A percentile compares a stretch with the other conserved stretches of the same genome.
Conservation (phyloP, 2,329 filamentous ascomycete genomes). For the Lecanicillium sp. region DNA sequence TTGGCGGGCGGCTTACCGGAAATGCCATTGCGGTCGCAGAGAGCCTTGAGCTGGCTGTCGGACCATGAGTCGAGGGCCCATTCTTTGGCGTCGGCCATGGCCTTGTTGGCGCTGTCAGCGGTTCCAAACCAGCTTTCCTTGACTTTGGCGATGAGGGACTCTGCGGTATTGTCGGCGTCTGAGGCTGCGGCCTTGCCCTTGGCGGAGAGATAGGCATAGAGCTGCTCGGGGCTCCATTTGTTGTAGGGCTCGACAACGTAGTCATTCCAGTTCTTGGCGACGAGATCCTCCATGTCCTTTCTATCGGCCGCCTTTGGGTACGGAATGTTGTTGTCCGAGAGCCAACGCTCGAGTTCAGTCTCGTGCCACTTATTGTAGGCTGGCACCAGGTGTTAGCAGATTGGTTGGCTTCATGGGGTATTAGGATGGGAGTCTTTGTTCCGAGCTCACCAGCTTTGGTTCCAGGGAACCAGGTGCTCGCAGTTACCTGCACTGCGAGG, state of each 20-base stretch:
- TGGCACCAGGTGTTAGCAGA: slow-evolving; percentile 27
- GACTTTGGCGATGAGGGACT: slow-evolving; percentile 61
- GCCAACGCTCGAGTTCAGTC: slow-evolving; percentile 94
- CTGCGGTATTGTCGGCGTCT: slow-evolving; percentile 58
- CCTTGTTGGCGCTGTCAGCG: slow-evolving; percentile 65
- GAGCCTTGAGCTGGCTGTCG: slow-evolving; percentile 87
- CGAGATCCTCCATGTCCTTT: slow-evolving; percentile 87
- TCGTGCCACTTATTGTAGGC: slow-evolving; percentile 99
- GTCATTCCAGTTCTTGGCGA: slow-evolving; percentile 82
- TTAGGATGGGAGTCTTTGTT: no score
- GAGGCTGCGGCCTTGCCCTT: slow-evolving; percentile 66
- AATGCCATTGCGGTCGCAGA: slow-evolving; percentile 82
- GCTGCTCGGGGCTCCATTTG: slow-evolving; percentile 64
- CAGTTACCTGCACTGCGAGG: slow-evolving; percentile 61
- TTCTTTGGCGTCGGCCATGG: slow-evolving; percentile 66
- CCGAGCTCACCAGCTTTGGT: slow-evolving; percentile 63
- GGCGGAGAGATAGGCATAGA: slow-evolving; percentile 58
- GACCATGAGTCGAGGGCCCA: slow-evolving; percentile 97
- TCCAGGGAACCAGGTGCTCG: slow-evolving; percentile 72
- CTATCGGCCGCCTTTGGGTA: slow-evolving; percentile 87
- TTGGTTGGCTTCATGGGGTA: no score
- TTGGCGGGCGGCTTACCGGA: slow-evolving; percentile 40
- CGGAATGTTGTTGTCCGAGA: slow-evolving; percentile 84
- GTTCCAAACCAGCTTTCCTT: slow-evolving; percentile 71
- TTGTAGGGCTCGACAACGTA: slow-evolving; percentile 70